These are phyloP conservation scores for Jamesozyma gamospora DNA, from an alignment of 805 yeast species.

Conservation along the genomic window DNA sequence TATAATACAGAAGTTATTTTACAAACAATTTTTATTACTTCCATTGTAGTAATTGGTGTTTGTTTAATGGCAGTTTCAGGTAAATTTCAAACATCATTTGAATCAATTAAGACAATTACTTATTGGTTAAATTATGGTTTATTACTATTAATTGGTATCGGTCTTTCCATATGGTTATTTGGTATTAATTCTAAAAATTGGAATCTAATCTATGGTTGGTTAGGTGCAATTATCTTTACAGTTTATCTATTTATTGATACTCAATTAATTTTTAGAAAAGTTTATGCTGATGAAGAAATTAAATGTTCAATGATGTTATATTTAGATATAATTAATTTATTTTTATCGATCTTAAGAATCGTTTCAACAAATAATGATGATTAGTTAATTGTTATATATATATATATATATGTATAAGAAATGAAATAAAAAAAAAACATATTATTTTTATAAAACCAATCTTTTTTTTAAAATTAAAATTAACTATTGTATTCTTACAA, in stretches of 20 bases:
- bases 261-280: slow-evolving; percentile 63
- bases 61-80: slow-evolving; percentile 71
- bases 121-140: slow-evolving; percentile 41
- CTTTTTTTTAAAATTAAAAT: neutral
- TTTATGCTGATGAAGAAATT: slow-evolving; percentile 78
- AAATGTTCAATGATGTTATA: slow-evolving; percentile 69
- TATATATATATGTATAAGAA: neutral
- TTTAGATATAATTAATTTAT: slow-evolving; percentile 74
- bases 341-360: slow-evolving; percentile 63
- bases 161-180: slow-evolving; percentile 54
- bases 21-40: slow-evolving; percentile 62
- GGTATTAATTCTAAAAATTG: slow-evolving; percentile 45
- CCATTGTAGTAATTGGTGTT: slow-evolving; percentile 63
- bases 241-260: slow-evolving; percentile 73
- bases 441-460: neutral
- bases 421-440: too few relatives aligned
- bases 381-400: neutral
- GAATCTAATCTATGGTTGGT: slow-evolving; percentile 56
- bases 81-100: slow-evolving; percentile 20
- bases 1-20: slow-evolving; percentile 55
- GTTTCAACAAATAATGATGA: slow-evolving; percentile 11
- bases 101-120: slow-evolving; percentile 28
- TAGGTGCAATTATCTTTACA: slow-evolving; percentile 67
- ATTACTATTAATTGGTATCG: slow-evolving; percentile 62
- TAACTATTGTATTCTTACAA: neutral